Base-by-base conservation (phyloP, 768 basidiomycete genomes). In the Lanmaoa pseudosensibilis region DNA sequence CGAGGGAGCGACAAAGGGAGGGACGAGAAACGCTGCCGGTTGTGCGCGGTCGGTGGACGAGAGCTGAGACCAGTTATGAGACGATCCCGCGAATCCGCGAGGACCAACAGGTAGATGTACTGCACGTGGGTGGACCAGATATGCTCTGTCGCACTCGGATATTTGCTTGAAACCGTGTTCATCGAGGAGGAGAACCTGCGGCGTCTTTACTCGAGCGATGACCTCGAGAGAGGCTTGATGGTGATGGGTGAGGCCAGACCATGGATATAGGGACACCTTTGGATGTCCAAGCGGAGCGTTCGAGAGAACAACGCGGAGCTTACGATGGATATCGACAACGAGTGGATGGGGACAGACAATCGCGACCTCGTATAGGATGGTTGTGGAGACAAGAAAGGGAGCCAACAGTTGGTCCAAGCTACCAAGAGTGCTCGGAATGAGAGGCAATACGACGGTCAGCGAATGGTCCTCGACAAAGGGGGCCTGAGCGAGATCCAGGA, bases 1-100 rank as follows among this genome's bases (percentile, higher is more conserved):
- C 1, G 62, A 47, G 11, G 80, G 80, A 32, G 81, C 59, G 7
- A 85, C 72, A 57, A 89, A 83, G 3, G 88, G 88, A 16, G 88
- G 88, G 3, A 82, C 64, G 3, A 90, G 72, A 66, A 80, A 83
- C 4, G 73, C 66, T 3, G 81, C 83, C 25, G 76, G 66, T 32
- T 74, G 75, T 21, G 72, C 64, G 9, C 58, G 55, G 0, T 65
- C 63, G 10, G 72, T 68, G 6, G 74, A 65, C n/a, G 58, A 50
- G 41, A 78, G 55, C 46, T 69, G 76, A n/a, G 73, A 68, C 36
- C 59, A 60, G 52, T 71, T 67, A 30, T 46, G 55, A 12, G 67
- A 51, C 3, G 64, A 55, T 18, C 55, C 67, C 10, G 61, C 50
- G 27, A 73, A 53, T 37, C 77, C 77, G 43, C 69, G 69, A 2